A percentile compares a stretch with the other conserved stretches of the same genome.
Evolutionary conservation across 1,139 yeast species (phyloP).

Genomic region (Petasospora rhodanensis): DNA sequence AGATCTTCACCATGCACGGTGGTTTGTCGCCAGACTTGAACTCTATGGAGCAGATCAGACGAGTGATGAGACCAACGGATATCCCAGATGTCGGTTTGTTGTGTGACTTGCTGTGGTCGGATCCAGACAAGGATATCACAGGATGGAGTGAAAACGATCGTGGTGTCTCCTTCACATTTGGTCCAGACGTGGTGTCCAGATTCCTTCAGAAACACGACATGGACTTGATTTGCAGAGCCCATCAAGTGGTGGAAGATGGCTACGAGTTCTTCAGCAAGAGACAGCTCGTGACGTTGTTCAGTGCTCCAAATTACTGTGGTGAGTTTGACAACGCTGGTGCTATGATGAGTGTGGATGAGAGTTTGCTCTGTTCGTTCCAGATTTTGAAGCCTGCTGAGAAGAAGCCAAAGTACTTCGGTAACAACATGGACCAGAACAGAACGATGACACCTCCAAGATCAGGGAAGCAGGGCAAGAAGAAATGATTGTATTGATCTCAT

Average conservation of each 20-base stretch:
- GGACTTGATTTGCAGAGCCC: slow-evolving; percentile 97
- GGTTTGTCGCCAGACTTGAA: slow-evolving; percentile 95
- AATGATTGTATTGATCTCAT: slow-evolving; percentile 1
- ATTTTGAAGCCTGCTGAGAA: slow-evolving; percentile 97
- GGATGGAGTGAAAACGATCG: slow-evolving; percentile 99
- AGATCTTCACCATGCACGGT: slow-evolving; percentile 98
- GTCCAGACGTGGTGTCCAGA: slow-evolving; percentile 94
- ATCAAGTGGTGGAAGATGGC: slow-evolving; percentile 98
- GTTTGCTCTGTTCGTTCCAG: slow-evolving; percentile 94
- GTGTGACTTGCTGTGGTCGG: slow-evolving; percentile 96
- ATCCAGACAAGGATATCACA: slow-evolving; percentile 94
- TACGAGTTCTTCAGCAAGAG: slow-evolving; percentile 95
- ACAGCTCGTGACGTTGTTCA: slow-evolving; percentile 89
- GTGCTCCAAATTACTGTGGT: slow-evolving; percentile 98
- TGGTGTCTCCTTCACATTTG: slow-evolving; percentile 96
- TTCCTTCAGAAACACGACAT: slow-evolving; percentile 93
- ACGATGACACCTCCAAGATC: slow-evolving; percentile 68
- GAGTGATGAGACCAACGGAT: slow-evolving; percentile 98
- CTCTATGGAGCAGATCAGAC: slow-evolving; percentile 96
- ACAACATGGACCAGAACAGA: slow-evolving; percentile 43
- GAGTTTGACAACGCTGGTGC: slow-evolving; percentile 99
- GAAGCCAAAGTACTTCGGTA: slow-evolving; percentile 66
- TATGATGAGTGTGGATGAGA: slow-evolving; percentile 98
- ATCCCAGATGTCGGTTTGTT: slow-evolving; percentile 95
- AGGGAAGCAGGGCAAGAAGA: slow-evolving; percentile 46